Percentiles rank a stretch among this genome's conserved stretches.
Conservation (phyloP, 2,329 filamentous ascomycete species). For the Botrytis fabae region DNA sequence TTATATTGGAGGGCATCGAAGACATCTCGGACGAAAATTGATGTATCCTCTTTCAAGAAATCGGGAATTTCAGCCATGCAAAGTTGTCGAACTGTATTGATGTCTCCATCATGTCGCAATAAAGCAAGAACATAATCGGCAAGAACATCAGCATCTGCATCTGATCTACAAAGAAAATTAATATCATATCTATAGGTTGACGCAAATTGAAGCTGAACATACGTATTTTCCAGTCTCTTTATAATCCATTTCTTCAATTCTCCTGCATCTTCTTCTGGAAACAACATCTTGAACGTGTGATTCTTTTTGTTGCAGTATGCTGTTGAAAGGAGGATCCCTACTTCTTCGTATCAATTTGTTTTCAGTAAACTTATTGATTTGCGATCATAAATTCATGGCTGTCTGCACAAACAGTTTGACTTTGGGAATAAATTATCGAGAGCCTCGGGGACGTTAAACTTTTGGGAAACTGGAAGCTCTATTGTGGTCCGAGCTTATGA, state of each 20-base stretch:
- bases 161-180: constrained; percentile 54
- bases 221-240: constrained; percentile 75
- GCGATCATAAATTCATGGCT: constrained; percentile 7
- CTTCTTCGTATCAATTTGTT: not conserved
- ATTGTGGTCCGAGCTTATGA: constrained; percentile 4
- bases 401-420: constrained; percentile 8
- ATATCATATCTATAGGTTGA: not conserved
- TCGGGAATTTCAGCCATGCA: constrained; percentile 73
- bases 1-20: constrained; percentile 65
- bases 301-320: not conserved
- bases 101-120: constrained; percentile 66
- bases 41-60: constrained; percentile 68
- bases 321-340: not conserved
- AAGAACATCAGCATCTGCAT: constrained; percentile 78
- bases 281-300: constrained; percentile 52
- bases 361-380: not conserved
- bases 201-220: constrained; percentile 41
- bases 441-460: constrained; percentile 1
- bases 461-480: constrained; percentile 10
- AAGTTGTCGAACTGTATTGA: constrained; percentile 62
- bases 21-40: constrained; percentile 68
- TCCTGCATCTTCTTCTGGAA: constrained; percentile 60
- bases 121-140: constrained; percentile 83
- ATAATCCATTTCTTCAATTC: constrained; percentile 76
- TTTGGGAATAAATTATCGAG: constrained; percentile 4